Evolutionary conservation across 192 early-diverging fungal genomes (phyloP).

Genomic region (Phycomyces blakesleeanus): DNA sequence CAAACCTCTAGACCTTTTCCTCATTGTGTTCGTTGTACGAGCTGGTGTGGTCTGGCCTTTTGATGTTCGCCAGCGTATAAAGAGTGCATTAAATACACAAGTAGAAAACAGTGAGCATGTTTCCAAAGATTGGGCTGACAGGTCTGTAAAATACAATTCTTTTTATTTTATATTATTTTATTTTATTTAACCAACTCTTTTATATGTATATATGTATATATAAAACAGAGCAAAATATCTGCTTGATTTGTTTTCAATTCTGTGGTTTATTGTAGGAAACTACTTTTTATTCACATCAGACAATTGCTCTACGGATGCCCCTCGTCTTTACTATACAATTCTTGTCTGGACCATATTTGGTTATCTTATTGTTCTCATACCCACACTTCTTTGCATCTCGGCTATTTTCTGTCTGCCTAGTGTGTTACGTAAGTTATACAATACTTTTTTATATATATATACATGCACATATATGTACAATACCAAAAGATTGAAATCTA

Average conservation of each 20-base stretch:
- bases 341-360: constrained; percentile 65
- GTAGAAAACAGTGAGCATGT: not conserved
- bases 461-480: too few relatives aligned
- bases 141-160: not conserved
- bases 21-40: constrained; percentile 16
- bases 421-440: constrained; percentile 41
- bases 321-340: constrained; percentile 55
- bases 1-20: constrained; percentile 18
- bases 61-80: constrained; percentile 14
- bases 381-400: constrained; percentile 53
- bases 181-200: too few relatives aligned
- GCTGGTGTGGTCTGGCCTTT: constrained; percentile 12
- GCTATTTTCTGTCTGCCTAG: constrained; percentile 63
- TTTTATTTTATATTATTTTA: too few relatives aligned
- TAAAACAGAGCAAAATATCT: constrained; percentile 52
- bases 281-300: constrained; percentile 58
- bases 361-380: constrained; percentile 62
- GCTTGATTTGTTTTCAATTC: constrained; percentile 55
- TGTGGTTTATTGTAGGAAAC: constrained; percentile 70
- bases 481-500: too few relatives aligned
- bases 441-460: not conserved
- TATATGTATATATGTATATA: too few relatives aligned
- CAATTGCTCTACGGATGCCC: constrained; percentile 45
- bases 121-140: constrained; percentile 1
- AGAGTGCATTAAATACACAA: constrained; percentile 5